These are phyloP conservation scores for Cladobotryum protrusum DNA, from an alignment of 2,329 filamentous ascomycete species.

Conservation along the genomic window DNA sequence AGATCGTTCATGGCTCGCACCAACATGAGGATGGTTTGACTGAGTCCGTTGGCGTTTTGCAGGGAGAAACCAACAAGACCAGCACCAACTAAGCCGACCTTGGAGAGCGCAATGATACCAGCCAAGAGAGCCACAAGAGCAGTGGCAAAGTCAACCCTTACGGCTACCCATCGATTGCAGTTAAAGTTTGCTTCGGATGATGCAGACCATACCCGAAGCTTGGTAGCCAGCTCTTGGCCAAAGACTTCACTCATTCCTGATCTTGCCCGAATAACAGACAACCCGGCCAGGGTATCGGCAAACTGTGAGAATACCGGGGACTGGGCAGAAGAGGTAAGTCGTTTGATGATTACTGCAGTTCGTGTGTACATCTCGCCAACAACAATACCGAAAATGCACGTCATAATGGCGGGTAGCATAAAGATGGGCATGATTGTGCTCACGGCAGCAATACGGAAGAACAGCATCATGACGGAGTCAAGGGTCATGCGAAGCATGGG, in stretches of 20 bases:
- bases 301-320: slow-evolving; percentile 54
- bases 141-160: slow-evolving; percentile 49
- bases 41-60: slow-evolving; percentile 49
- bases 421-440: slow-evolving; percentile 48
- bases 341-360: slow-evolving; percentile 41
- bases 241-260: slow-evolving; percentile 43
- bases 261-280: slow-evolving; percentile 46
- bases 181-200: slow-evolving; percentile 46
- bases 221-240: slow-evolving; percentile 42
- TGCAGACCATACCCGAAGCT: slow-evolving; percentile 40
- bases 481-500: slow-evolving; percentile 38
- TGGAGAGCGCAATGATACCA: slow-evolving; percentile 45
- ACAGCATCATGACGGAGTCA: slow-evolving; percentile 35
- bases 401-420: slow-evolving; percentile 39
- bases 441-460: slow-evolving; percentile 42
- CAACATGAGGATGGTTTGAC: slow-evolving; percentile 43
- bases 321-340: slow-evolving; percentile 39
- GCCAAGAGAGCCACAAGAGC: slow-evolving; percentile 46
- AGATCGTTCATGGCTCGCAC: slow-evolving; percentile 51
- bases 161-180: slow-evolving; percentile 51
- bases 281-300: slow-evolving; percentile 44
- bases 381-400: slow-evolving; percentile 39
- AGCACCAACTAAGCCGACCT: slow-evolving; percentile 40
- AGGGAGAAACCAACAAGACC: slow-evolving; percentile 52
- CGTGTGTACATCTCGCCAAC: slow-evolving; percentile 47